Base-by-base conservation (phyloP, 768 basidiomycete genomes). In the Tricholoma matsutake region DNA sequence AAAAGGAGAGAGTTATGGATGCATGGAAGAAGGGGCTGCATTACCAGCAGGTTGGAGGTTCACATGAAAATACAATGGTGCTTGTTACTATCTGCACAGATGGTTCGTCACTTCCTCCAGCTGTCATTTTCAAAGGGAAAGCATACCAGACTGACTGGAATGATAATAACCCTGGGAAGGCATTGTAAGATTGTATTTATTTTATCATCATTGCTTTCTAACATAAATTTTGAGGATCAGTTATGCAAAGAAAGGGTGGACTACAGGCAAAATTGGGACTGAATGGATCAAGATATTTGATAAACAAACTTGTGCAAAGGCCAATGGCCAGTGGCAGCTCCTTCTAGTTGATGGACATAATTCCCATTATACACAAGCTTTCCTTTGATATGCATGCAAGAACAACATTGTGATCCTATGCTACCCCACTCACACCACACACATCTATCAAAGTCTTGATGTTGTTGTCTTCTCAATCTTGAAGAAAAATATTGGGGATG, bases 361-460 rank as follows among this genome's bases (percentile, higher is more conserved):
- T 53, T 80, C 77, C 1, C 80, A 81, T 61, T 72, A 68, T 62
- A 69, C 69, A 1, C 45, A 56, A 11, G 64, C 66, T 8, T 67
- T 81, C 41, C 67, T 82, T 18, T 56, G 73, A 11, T 78, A 69
- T 66, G 67, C 70, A 0, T 14, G 25, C 3, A 61, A 60, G 45
- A 64, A 78, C 64, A 78, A 79, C 59, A 80, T 82, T 55, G 32
- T 59, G 3, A 59, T 80, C n/a, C 64, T 75, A 10, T 72, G 71
- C 16, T 80, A 79, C 62, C 78, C 75, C 56, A 63, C 75, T 18
- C 76, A 78, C 54, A 74, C 73, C 58, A 79, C 77, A 79, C 77
- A 80, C 67, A 70, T 71, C 1, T 68, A 77, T 7, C 79, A 81
- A 65, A 77, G 79, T 14, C 75, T 81, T 34, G 78, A 81, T 66